Percentiles rank a stretch among this genome's conserved stretches.
phyloP scores from a whole-genome alignment of 2,329 filamentous ascomycete genomes.

The Cladophialophora carrionii region DNA sequence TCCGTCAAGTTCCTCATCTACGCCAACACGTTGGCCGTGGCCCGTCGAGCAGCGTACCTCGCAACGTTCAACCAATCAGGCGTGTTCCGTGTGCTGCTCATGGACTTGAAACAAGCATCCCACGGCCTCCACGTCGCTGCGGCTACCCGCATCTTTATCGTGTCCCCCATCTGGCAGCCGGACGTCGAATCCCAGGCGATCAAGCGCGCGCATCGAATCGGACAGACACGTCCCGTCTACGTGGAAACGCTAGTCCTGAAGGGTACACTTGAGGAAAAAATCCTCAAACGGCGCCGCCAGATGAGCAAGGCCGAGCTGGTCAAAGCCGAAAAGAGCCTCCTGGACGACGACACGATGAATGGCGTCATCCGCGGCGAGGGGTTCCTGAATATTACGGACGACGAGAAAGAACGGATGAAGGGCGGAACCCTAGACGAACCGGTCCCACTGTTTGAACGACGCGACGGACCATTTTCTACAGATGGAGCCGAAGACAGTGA shows the following conservation, averaged over 20 bases:
- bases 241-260: constrained; percentile 84
- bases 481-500: constrained; percentile 14
- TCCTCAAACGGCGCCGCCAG: constrained; percentile 70
- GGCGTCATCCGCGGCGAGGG: constrained; percentile 62
- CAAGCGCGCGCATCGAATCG: constrained; percentile 85
- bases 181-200: constrained; percentile 87
- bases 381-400: constrained; percentile 50
- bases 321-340: constrained; percentile 58
- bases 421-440: constrained; percentile 23
- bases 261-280: constrained; percentile 81
- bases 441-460: constrained; percentile 27
- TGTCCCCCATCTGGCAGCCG: constrained; percentile 84
- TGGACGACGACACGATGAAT: constrained; percentile 62
- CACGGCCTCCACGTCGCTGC: constrained; percentile 83
- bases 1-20: constrained; percentile 65
- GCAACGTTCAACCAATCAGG: constrained; percentile 72
- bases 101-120: constrained; percentile 88
- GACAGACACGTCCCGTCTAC: constrained; percentile 74
- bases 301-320: constrained; percentile 68
- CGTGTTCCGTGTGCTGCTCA: constrained; percentile 76
- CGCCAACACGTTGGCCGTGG: constrained; percentile 58
- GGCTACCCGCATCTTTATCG: constrained; percentile 84
- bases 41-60: constrained; percentile 73
- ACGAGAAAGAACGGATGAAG: constrained; percentile 38
- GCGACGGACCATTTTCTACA: constrained; percentile 7